phyloP scores from a whole-genome alignment of 192 early-diverging fungal species.

The Umbelopsis ramanniana region DNA sequence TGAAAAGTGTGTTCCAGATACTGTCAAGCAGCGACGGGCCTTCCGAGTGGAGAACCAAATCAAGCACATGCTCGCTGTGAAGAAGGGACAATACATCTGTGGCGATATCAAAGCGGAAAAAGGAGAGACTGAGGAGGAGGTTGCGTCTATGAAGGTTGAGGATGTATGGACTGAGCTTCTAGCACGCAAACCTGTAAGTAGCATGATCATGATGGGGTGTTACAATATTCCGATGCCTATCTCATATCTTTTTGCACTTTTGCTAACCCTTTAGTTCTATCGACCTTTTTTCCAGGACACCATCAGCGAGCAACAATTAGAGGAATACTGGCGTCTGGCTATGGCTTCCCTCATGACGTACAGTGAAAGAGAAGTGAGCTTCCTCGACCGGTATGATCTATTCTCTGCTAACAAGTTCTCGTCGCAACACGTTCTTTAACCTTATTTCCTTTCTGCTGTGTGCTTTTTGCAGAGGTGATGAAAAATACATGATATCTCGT shows the following conservation, averaged over 20 bases:
- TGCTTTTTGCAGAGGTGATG: slow-evolving; percentile 7
- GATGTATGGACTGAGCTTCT: slow-evolving; percentile 29
- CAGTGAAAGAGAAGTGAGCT: slow-evolving; percentile 16
- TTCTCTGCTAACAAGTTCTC: background rate
- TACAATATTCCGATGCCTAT: too few species aligned
- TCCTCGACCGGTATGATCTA: slow-evolving; percentile 1
- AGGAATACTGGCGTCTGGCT: slow-evolving; percentile 42
- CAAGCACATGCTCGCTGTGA: slow-evolving; percentile 25
- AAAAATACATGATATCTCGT: slow-evolving; percentile 13
- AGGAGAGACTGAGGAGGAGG: slow-evolving; percentile 4
- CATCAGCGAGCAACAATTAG: slow-evolving; percentile 38
- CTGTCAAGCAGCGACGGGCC: slow-evolving; percentile 35
- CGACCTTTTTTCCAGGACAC: slow-evolving; percentile 25
- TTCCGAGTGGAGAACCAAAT: slow-evolving; percentile 33
- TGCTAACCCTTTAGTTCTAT: background rate
- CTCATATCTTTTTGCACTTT: background rate
- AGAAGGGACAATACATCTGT: slow-evolving; percentile 30
- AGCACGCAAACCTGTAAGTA: slow-evolving; percentile 37
- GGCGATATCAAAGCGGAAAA: slow-evolving; percentile 17
- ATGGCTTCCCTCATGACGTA: slow-evolving; percentile 26
- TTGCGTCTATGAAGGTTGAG: slow-evolving; percentile 25
- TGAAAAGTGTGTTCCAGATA: slow-evolving; percentile 37
- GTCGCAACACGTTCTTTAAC: background rate
- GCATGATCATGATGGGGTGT: background rate
- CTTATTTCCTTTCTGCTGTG: background rate